phyloP scores from a whole-genome alignment of 129 eudicot genomes.

The Arctium lappa region DNA sequence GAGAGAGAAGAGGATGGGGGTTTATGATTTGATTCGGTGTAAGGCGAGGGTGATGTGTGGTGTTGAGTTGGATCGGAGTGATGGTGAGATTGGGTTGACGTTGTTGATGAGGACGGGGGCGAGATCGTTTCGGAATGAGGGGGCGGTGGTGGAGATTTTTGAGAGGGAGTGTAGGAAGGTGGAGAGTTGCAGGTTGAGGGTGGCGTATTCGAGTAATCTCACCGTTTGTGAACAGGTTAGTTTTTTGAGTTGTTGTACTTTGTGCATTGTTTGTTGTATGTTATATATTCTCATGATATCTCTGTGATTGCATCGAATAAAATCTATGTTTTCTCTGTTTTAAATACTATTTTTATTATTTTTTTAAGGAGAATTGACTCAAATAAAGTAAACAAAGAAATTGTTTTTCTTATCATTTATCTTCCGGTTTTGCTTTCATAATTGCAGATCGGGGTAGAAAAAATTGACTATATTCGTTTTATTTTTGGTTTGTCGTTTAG shows the following conservation, averaged over 20 bases:
- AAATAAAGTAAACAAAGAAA: too few species aligned
- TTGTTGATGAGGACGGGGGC: slow-evolving; percentile 67
- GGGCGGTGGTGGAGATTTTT: slow-evolving; percentile 56
- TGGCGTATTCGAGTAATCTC: slow-evolving; percentile 71
- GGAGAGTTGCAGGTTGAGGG: slow-evolving; percentile 48
- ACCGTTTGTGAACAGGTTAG: slow-evolving; percentile 77
- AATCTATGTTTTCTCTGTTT: neutral
- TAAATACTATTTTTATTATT: too few species aligned
- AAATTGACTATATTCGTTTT: too few species aligned
- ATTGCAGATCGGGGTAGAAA: too few species aligned
- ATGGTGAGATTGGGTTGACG: slow-evolving; percentile 51
- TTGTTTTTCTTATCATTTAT: too few species aligned
- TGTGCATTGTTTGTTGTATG: neutral
- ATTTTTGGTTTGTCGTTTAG: too few species aligned
- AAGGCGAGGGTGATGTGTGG: slow-evolving; percentile 61
- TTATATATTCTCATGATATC: neutral
- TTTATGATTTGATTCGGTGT: slow-evolving; percentile 65
- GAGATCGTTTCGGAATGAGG: slow-evolving; percentile 66
- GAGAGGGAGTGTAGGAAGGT: slow-evolving; percentile 51
- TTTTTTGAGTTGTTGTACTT: neutral
- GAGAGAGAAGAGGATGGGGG: slow-evolving; percentile 53
- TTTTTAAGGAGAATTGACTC: too few species aligned
- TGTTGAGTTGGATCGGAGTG: slow-evolving; percentile 19
- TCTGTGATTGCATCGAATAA: neutral
- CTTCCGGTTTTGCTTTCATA: too few species aligned